Evolutionary conservation across 768 basidiomycete species (phyloP), one percentile per base, ranked within the genome.

Genomic region (Podaxis mareebaensis): DNA sequence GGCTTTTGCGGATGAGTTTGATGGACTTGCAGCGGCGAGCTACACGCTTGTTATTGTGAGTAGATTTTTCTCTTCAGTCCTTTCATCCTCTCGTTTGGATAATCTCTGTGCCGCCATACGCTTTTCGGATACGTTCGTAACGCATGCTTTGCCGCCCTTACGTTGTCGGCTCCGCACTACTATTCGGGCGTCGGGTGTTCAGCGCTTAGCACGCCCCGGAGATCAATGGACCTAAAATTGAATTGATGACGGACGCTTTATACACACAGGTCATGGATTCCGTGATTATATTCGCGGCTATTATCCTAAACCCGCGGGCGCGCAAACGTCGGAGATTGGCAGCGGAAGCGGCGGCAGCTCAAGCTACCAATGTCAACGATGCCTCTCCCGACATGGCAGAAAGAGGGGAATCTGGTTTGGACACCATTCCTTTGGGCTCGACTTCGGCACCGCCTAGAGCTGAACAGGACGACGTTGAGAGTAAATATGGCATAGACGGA

Each of bases 231-330:
- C 17, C 20, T 7, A 17, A 28, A 24, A 40, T 5, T 38, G 36
- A 49, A 53, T 15, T 38, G 46, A 13, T 63, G 11, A 26, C 20
- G 22, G 8, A 33, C 7, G 26, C 6, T 51, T 56, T 17, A 40
- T 36, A 11, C 13, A 26, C 15, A 13, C 52, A 88, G 88, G 75
- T 89, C 0, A 74, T 92, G 58, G 91, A 93, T 67, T 78, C 79
- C 0, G 67, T 84, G 12, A 81, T 93, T 40, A 69, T 92, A 20
- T 33, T 91, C 15, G 78, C 85, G 4, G 88, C 88, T 0, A 63
- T 85, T 10, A 80, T 90, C 26, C 80, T 93, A 39, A 92, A 93
- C 70, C 89, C 90, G 1, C 71, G 79, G 1, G 83, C 84, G 1
- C 72, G 71, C 26, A 74, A 74, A 40, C 75, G 80, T 48, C 76